These are phyloP conservation scores for Coemansia sp. DNA, from an alignment of 192 early-diverging fungal species.

Conservation along the genomic window DNA sequence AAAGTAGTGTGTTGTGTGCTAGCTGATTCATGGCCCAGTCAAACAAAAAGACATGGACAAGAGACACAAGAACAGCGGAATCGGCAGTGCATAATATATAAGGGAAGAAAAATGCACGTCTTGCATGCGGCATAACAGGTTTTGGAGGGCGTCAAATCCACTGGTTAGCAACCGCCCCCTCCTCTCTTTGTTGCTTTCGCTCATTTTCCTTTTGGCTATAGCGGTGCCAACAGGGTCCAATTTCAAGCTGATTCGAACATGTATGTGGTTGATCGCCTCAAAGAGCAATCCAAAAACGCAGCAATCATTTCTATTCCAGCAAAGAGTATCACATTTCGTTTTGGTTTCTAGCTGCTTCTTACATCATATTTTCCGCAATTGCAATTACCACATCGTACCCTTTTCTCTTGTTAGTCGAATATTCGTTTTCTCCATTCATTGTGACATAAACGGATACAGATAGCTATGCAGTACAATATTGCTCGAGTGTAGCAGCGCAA, in stretches of 20 bases:
- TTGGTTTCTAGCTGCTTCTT: background rate
- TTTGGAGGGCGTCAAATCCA: background rate
- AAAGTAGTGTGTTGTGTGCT: too few relatives aligned
- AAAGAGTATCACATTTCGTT: background rate
- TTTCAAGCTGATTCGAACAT: background rate
- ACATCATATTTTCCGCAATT: too few relatives aligned
- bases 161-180: background rate
- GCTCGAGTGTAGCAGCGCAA: background rate
- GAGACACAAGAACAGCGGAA: background rate
- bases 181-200: background rate
- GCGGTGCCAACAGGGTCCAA: background rate
- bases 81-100: constrained; percentile 1
- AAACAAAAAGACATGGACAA: constrained; percentile 2
- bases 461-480: background rate
- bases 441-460: background rate
- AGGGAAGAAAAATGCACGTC: background rate
- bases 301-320: too few relatives aligned
- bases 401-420: background rate
- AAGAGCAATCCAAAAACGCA: background rate
- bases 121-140: background rate
- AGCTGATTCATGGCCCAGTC: background rate
- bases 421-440: background rate
- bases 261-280: too few relatives aligned
- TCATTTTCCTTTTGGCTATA: background rate
- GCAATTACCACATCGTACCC: too few relatives aligned